Conservation (phyloP, 768 basidiomycete species). For the Tricholoma sp. region DNA sequence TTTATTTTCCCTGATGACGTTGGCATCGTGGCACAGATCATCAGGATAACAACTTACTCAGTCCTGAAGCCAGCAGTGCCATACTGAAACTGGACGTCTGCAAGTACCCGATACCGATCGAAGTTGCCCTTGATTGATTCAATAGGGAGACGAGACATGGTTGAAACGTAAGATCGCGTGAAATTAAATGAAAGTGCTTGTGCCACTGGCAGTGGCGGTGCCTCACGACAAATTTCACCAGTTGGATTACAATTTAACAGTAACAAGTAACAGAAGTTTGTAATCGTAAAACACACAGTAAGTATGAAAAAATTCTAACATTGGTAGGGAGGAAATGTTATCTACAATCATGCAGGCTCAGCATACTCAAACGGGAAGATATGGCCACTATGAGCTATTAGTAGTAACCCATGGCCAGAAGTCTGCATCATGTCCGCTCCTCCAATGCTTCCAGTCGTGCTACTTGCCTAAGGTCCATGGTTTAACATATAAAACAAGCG, state of each 20-base stretch:
- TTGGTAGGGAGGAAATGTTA: neutral
- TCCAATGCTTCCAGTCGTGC: slow-evolving; percentile 44
- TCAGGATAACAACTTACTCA: slow-evolving; percentile 49
- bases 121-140: slow-evolving; percentile 44
- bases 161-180: neutral
- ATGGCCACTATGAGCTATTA: neutral
- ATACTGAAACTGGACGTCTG: slow-evolving; percentile 70
- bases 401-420: neutral
- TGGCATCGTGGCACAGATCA: slow-evolving; percentile 9
- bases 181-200: neutral
- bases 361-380: neutral
- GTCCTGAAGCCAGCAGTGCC: slow-evolving; percentile 96
- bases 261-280: too few relatives aligned
- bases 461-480: slow-evolving; percentile 37
- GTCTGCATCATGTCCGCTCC: slow-evolving; percentile 9
- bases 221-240: neutral
- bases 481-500: neutral
- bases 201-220: neutral
- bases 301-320: too few relatives aligned
- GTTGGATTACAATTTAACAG: too few relatives aligned
- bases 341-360: neutral
- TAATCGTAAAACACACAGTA: too few relatives aligned
- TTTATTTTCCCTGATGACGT: slow-evolving; percentile 45
- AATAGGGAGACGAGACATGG: slow-evolving; percentile 34
- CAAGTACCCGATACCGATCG: slow-evolving; percentile 68